Conservation (phyloP, 2,329 filamentous ascomycete species). For the Conoideocrella luteorostrata region DNA sequence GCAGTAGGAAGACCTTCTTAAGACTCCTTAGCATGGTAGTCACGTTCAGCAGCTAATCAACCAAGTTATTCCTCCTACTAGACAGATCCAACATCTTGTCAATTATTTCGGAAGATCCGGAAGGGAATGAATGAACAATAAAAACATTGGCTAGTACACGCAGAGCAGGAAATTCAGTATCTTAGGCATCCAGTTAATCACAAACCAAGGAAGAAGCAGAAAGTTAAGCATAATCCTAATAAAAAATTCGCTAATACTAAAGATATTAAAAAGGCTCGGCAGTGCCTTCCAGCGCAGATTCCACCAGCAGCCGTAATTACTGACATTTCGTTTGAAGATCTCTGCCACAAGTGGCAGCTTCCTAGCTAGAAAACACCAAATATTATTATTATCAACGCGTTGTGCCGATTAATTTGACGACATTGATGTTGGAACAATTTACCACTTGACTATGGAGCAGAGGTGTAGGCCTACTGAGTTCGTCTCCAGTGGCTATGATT, state of each 20-base stretch:
- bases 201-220: not conserved
- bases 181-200: not conserved
- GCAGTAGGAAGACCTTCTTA: not conserved
- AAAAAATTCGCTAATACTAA: not conserved
- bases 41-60: not conserved
- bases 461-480: too few species aligned
- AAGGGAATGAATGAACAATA: too few species aligned
- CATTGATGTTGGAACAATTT: too few species aligned
- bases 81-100: not conserved
- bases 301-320: not conserved
- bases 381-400: too few species aligned
- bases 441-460: too few species aligned
- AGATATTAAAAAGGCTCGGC: not conserved
- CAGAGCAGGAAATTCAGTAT: not conserved
- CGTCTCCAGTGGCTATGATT: too few species aligned
- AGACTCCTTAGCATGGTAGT: not conserved
- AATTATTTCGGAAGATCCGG: too few species aligned
- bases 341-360: not conserved
- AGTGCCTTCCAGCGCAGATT: not conserved
- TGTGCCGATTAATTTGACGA: too few species aligned
- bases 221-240: not conserved
- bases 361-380: too few species aligned
- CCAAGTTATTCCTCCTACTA: not conserved
- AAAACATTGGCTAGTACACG: not conserved
- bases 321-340: not conserved